Base-by-base conservation (phyloP, 2,329 filamentous ascomycete genomes). In the Zasmidium cellare region DNA sequence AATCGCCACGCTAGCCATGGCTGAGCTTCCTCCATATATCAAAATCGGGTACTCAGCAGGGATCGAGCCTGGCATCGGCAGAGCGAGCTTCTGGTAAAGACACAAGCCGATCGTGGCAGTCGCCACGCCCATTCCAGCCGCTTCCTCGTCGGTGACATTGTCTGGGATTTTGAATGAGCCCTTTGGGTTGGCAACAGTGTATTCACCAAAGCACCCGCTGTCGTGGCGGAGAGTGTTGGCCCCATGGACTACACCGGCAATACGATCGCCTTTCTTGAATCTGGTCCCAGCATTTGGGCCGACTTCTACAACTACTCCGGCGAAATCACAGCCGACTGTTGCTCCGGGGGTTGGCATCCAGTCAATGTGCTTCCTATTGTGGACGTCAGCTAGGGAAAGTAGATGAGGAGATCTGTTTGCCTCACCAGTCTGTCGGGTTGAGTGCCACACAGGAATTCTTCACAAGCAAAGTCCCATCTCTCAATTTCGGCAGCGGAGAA, bases 381-480 rank as follows among this genome's bases (percentile, higher is more conserved):
- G 5, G 35, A 14, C 5, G n/a, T 41, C 35, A 41, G 35, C 35
- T 6, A 3, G 6, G 7, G 6, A n/a, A 16, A 9, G 7, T 18
- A 9, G 35, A 18, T 28, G 6, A 41, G 35, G 16, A 18, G 16
- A 41, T 41, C 3, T 6, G 35, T 28, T 18, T 14, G 1, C 35
- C 50, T 24, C 56, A 64, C 80, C 80, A 84, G 67, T 85, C 83
- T 0, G 80, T 82, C 0, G 83, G 83, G 63, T 85, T 85, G 46
- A 85, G 67, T 2, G 80, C 83, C 0, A 83, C 77, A 7, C 75
- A 75, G 14, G 75, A 74, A 6, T 77, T 79, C 65, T 82, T 83
- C 59, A 84, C 77, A 9, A 83, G 75, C 19, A 84, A 72, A 64
- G 82, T 84, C 58, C 77, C 76, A 47, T 78, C 75, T 14, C 75